Evolutionary conservation across 2,329 filamentous ascomycete genomes (phyloP).

Genomic region (Lecanicillium sp.): DNA sequence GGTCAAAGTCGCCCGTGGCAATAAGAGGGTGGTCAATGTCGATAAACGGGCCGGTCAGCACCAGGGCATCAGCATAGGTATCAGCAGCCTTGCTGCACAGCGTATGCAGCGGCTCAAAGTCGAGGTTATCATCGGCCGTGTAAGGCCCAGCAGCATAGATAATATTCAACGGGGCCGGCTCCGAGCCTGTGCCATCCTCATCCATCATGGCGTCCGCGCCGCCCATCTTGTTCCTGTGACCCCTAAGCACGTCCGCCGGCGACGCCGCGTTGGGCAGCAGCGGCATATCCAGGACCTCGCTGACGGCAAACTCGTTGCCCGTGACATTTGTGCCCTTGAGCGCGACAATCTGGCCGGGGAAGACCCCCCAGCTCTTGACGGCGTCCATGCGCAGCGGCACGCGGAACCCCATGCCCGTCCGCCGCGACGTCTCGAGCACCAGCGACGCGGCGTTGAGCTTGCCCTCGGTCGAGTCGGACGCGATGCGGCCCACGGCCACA

Average conservation of each 20-base stretch:
- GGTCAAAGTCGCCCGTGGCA: constrained; percentile 70
- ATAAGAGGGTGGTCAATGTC: constrained; percentile 87
- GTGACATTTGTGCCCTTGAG: constrained; percentile 80
- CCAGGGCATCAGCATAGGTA: constrained; percentile 66
- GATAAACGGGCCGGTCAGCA: constrained; percentile 82
- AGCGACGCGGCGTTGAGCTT: constrained; percentile 80
- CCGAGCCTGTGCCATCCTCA: constrained; percentile 31
- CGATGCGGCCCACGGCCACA: constrained; percentile 85
- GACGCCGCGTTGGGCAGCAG: constrained; percentile 70
- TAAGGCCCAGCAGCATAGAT: constrained; percentile 82
- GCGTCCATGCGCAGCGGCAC: constrained; percentile 71
- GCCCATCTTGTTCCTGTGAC: constrained; percentile 62
- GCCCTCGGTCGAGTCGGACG: constrained; percentile 78
- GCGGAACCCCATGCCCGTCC: constrained; percentile 73
- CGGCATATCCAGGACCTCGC: constrained; percentile 67
- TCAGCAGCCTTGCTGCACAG: constrained; percentile 72
- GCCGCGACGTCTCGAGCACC: constrained; percentile 79
- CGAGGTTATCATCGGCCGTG: constrained; percentile 84
- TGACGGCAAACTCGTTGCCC: constrained; percentile 73
- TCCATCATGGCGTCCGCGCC: constrained; percentile 49
- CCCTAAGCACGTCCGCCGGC: constrained; percentile 53
- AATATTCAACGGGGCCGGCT: constrained; percentile 62
- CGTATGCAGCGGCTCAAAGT: constrained; percentile 78
- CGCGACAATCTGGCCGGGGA: constrained; percentile 90
- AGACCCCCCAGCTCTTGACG: constrained; percentile 69